Evolutionary conservation across 352 stramenopile genomes (phyloP).

Genomic region (Pythium folliculosum): DNA sequence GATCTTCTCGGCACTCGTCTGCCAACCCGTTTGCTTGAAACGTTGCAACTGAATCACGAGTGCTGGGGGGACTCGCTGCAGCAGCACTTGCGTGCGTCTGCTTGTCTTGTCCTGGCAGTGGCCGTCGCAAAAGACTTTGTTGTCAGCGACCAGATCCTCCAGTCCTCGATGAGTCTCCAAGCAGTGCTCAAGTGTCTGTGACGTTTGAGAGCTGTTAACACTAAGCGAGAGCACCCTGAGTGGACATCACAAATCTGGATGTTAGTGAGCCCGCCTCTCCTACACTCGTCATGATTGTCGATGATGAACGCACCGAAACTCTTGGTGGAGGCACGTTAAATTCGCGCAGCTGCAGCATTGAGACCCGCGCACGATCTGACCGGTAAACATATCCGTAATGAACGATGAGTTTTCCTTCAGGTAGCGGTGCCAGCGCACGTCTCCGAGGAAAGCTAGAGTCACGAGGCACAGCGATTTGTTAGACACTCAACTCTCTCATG

Average conservation of each 20-base stretch:
- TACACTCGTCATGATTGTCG: no score
- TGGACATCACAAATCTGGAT: not conserved
- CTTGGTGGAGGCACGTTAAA: slow-evolving; percentile 73
- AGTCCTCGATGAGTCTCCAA: slow-evolving; percentile 52
- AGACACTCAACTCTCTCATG: not conserved
- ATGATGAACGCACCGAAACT: slow-evolving; percentile 37
- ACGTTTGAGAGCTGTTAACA: slow-evolving; percentile 40
- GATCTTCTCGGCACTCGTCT: slow-evolving; percentile 51
- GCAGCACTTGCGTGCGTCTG: slow-evolving; percentile 66
- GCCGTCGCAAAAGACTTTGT: slow-evolving; percentile 70
- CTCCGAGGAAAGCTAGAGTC: slow-evolving; percentile 47
- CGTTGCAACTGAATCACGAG: slow-evolving; percentile 73
- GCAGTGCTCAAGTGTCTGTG: slow-evolving; percentile 53
- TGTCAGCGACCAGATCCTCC: slow-evolving; percentile 63
- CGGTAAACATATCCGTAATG: slow-evolving; percentile 69
- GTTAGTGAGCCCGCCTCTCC: not conserved
- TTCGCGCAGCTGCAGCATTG: slow-evolving; percentile 75
- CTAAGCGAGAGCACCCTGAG: slow-evolving; percentile 64
- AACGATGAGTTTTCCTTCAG: slow-evolving; percentile 61
- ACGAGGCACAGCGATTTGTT: not conserved
- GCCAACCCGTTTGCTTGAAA: slow-evolving; percentile 52
- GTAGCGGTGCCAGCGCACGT: slow-evolving; percentile 62
- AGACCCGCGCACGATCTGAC: slow-evolving; percentile 77
- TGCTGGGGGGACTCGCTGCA: slow-evolving; percentile 55
- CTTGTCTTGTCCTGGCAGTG: slow-evolving; percentile 71